Conservation (phyloP, 2,329 filamentous ascomycete genomes). For the Penicillium sp. region DNA sequence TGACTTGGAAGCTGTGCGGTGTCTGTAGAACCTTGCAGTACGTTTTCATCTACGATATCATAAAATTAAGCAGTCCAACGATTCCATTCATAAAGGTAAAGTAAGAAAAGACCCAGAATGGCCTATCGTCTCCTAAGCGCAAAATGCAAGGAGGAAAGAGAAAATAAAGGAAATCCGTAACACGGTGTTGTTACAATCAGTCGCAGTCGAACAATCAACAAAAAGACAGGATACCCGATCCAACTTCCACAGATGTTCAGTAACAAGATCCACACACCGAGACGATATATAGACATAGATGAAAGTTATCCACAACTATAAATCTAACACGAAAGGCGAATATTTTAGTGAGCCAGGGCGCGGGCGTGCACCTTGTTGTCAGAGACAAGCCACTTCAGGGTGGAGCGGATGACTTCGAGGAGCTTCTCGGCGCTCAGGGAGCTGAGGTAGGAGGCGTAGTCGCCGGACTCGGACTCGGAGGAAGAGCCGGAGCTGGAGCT, state of each 20-base stretch:
- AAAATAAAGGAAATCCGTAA: constrained; percentile 11
- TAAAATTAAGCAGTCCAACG: constrained; percentile 15
- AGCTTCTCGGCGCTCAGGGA: constrained; percentile 32
- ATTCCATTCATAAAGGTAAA: constrained; percentile 20
- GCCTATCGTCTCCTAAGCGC: constrained; percentile 7
- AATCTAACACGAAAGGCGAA: neutral
- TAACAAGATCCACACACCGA: neutral
- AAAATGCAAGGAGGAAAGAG: constrained; percentile 9
- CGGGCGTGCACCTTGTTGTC: constrained; percentile 33
- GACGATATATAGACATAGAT: neutral
- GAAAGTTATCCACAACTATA: neutral
- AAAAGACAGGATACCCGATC: constrained; percentile 12
- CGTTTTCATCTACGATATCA: neutral
- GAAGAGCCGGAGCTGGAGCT: constrained; percentile 5
- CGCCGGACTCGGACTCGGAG: constrained; percentile 9
- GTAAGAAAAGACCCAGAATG: neutral
- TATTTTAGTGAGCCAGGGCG: constrained; percentile 25
- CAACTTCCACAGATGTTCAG: constrained; percentile 1
- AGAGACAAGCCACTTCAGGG: constrained; percentile 32
- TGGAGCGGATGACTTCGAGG: constrained; percentile 28
- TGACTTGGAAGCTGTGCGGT: neutral
- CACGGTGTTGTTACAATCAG: constrained; percentile 13
- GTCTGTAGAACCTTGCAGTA: neutral
- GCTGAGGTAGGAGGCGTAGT: constrained; percentile 29
- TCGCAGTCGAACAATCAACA: constrained; percentile 2